Conservation (phyloP, 2,329 filamentous ascomycete species). For the Calonectria pauciramosa region DNA sequence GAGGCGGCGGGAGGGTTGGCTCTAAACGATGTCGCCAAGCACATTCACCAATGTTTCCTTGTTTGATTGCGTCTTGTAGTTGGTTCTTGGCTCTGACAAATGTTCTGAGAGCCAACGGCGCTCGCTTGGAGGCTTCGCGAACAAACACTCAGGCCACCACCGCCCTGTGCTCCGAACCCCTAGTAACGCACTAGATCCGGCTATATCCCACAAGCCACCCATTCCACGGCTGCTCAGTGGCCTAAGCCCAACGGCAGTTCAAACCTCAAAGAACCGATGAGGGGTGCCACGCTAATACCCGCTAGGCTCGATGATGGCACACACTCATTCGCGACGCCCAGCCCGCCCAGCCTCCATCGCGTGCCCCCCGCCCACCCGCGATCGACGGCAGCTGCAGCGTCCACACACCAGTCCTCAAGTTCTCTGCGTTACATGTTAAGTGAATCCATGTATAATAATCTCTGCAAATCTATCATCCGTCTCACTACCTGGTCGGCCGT, state of each 20-base stretch:
- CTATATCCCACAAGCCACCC: neutral
- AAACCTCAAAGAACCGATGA: slow-evolving; percentile 4
- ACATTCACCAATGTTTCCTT: neutral
- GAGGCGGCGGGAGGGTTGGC: neutral
- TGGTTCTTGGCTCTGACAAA: neutral
- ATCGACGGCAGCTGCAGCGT: slow-evolving; percentile 25
- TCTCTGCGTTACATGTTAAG: slow-evolving; percentile 6
- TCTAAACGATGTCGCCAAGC: neutral
- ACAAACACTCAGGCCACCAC: neutral
- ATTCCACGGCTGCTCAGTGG: neutral
- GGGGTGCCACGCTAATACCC: slow-evolving; percentile 16
- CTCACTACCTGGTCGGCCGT: neutral
- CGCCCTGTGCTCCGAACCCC: slow-evolving; percentile 17
- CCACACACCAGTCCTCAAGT: neutral
- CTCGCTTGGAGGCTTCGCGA: neutral
- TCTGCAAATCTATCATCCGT: slow-evolving; percentile 2
- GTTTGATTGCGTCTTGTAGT: neutral
- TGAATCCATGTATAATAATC: slow-evolving; percentile 8
- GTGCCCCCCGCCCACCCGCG: slow-evolving; percentile 8
- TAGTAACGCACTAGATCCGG: slow-evolving; percentile 8
- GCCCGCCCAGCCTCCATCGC: neutral
- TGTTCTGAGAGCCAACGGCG: neutral
- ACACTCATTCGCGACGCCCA: slow-evolving; percentile 1
- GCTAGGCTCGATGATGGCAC: slow-evolving; percentile 3
- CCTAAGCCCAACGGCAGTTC: slow-evolving; percentile 8